Evolutionary conservation across 1,284 basidiomycete species (phyloP), one percentile per base, ranked within the genome.

Genomic region (Ustilago sp.): DNA sequence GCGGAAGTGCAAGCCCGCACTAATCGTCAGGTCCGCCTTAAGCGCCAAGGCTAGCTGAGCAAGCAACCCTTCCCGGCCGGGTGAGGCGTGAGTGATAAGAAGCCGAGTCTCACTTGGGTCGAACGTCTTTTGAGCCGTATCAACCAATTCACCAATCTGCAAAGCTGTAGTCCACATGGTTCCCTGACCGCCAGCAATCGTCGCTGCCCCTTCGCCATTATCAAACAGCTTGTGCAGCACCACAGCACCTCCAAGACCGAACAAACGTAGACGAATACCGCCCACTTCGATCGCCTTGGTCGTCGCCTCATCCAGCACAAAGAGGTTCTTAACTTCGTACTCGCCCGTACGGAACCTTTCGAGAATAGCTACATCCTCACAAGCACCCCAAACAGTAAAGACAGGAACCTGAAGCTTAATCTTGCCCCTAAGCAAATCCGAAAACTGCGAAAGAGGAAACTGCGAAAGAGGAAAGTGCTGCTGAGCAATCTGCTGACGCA

Each of bases 161-260:
- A 99, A 90, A 6, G 94, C 93, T 0, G 96, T 99, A 0, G 94
- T 94, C 97, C 97, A 99, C 92, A 98, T 98, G 28, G 95, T 98
- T 34, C 97, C 97, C 84, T 94, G 93, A 1, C 94, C 96, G 51
- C 97, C 97, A 0, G 97, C 96, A 76, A 99, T 98, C 12, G 96
- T 98, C 3, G 94, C 95, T 55, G 89, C 91, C 1, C 95, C 96
- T 61, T 96, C 94, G 1, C 97, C 94, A 77, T 95, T 95, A 89
- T 97, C 93, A 86, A 98, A 99, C 88, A 99, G 91, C 88, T 98
- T 98, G 89, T 98, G 95, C 31, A 92, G 91, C 11, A 98, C 95
- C 48, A 98, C 90, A 6, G 96, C 96, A 66, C 97, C 97, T 8
- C 97, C 97, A 36, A 99, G 89, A 54, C 96, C 97, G 41, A 99